Conservation (phyloP, 2,329 filamentous ascomycete species). For the Xylariaceae sp. region DNA sequence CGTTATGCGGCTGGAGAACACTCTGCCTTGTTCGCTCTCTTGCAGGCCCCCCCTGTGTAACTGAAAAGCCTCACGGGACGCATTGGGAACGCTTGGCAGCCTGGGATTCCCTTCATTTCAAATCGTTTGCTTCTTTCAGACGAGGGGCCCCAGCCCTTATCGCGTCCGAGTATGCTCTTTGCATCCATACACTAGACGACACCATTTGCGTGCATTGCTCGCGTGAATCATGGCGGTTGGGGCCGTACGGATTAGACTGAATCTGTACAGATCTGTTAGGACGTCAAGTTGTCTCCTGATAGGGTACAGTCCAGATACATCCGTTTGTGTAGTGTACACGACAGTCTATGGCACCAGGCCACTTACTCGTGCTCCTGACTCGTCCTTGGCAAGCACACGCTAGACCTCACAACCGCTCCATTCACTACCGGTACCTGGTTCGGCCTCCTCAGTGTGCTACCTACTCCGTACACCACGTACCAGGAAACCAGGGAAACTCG, state of each 20-base stretch:
- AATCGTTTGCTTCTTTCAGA: neutral
- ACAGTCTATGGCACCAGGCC: neutral
- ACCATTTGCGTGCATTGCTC: neutral
- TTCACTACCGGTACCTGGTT: neutral
- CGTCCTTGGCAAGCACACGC: neutral
- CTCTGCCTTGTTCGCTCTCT: neutral
- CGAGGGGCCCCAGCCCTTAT: neutral
- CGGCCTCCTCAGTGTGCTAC: neutral
- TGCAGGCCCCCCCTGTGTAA: slow-evolving; percentile 6
- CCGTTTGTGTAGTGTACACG: no score
- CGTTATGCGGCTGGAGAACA: neutral
- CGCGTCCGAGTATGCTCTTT: neutral
- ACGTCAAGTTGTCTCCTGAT: neutral
- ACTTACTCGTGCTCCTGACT: neutral
- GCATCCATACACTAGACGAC: neutral
- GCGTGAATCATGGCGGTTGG: neutral
- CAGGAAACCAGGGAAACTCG: neutral
- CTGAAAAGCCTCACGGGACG: slow-evolving; percentile 11
- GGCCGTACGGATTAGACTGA: neutral
- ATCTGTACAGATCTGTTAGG: neutral
- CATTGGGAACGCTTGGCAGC: slow-evolving; percentile 10
- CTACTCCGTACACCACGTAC: neutral
- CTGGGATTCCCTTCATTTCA: neutral
- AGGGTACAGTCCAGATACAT: neutral
- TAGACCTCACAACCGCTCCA: neutral